phyloP scores from a whole-genome alignment of 148 eudicot genomes.

The Rhododendron mucronatum region DNA sequence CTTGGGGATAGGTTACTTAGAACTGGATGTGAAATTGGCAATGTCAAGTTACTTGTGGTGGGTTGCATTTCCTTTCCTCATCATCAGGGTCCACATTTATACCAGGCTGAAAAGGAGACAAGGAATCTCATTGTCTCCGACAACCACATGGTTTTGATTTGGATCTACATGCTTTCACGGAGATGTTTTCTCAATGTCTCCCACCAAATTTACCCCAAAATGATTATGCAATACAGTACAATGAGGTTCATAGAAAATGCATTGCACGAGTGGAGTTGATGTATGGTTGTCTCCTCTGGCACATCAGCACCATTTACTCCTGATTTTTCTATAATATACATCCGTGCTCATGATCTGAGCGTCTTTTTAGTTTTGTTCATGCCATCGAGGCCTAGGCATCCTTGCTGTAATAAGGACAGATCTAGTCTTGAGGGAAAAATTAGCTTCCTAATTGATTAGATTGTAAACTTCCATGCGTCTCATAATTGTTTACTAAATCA shows the following conservation, averaged over 20 bases:
- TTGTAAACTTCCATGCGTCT: not conserved
- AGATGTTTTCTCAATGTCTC: not conserved
- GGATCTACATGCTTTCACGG: not conserved
- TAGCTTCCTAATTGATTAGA: not conserved
- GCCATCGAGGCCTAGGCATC: not conserved
- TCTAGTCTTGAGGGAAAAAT: not conserved
- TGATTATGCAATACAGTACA: not conserved
- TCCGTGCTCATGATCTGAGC: not conserved
- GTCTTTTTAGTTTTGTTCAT: not conserved
- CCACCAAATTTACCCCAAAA: not conserved
- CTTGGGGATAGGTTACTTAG: not conserved
- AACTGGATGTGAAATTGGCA: not conserved
- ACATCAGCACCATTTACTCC: not conserved
- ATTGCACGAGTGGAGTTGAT: not conserved
- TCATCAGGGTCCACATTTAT: not conserved
- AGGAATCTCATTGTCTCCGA: not conserved
- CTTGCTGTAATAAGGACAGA: not conserved
- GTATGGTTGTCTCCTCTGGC: not conserved
- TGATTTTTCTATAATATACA: not conserved
- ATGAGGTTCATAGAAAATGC: not conserved
- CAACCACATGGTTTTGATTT: constrained; percentile 2
- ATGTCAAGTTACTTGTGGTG: not conserved
- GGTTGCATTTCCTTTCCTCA: not conserved
- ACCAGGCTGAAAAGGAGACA: not conserved
- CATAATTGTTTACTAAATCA: not conserved